These are phyloP conservation scores for Candida palmyrensis DNA, from an alignment of 805 yeast genomes.

Conservation along the genomic window DNA sequence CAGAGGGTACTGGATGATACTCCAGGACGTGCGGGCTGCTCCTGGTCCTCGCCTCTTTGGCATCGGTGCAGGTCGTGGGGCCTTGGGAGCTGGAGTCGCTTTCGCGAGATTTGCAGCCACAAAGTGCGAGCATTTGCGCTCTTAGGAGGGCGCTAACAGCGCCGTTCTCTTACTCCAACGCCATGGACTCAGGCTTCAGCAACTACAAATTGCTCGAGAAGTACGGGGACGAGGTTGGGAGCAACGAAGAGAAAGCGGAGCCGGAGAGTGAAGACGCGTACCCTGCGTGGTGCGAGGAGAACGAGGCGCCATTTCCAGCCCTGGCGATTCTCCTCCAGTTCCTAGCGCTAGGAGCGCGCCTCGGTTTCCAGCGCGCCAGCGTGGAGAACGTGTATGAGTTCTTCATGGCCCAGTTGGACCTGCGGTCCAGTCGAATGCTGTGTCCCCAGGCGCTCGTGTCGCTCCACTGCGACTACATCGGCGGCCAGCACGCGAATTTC, in stretches of 20 bases:
- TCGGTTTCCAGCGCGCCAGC: slow-evolving; percentile 84
- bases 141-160: no score
- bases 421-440: slow-evolving; percentile 76
- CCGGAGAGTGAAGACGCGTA: slow-evolving; percentile 2
- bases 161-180: no score
- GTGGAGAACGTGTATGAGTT: slow-evolving; percentile 78
- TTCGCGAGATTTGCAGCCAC: no score
- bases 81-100: no score
- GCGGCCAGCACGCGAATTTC: slow-evolving; percentile 84
- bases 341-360: slow-evolving; percentile 48
- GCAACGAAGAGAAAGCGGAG: neutral
- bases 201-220: neutral
- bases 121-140: no score
- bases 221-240: neutral
- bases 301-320: slow-evolving; percentile 18
- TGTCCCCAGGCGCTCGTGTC: slow-evolving; percentile 68
- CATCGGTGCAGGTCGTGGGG: no score
- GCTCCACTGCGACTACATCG: slow-evolving; percentile 86
- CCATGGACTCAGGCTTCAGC: neutral
- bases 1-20: no score
- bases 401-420: slow-evolving; percentile 75
- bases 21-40: no score
- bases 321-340: slow-evolving; percentile 61
- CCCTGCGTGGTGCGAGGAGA: slow-evolving; percentile 21
- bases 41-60: no score